Evolutionary conservation across 495 filamentous ascomycete species (phyloP), one percentile per base, ranked within the genome.

Genomic region (Evernia prunastri): DNA sequence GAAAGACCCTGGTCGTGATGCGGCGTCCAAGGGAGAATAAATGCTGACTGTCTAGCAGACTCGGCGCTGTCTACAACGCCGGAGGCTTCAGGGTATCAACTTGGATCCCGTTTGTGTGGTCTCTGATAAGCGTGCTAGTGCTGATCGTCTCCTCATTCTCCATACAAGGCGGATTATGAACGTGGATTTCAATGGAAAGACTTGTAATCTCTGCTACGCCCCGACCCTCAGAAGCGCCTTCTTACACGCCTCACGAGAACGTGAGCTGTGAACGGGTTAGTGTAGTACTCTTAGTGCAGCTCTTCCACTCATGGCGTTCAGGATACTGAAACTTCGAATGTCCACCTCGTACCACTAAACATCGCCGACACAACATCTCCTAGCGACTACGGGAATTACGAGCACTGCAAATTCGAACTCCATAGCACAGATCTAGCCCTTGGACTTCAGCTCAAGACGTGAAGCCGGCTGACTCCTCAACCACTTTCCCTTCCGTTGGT

Each of bases 31-130:
- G 17, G 11, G 23, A 20, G 45, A 33, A 6, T 25, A 27, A 11
- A 33, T 13, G 43, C 54, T 67, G 58, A 68, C 59, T 20, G n/a
- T 25, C 12, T 59, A 37, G 54, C 68, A 97, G 93, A 58, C 82
- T 98, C 15, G 91, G 91, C 31, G 89, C 88, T 9, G 85, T 94
- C 53, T 98, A 97, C 70, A 84, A 89, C 67, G 84, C 90, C 20
- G 94, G 92, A 37, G 89, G 86, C 74, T 96, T 96, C 71, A 77
- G 84, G 66, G 96, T 97, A 93, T 95, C 91, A 59, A 97, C 94
- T 3, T 98, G 95, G 94, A 88, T 96, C 47, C 94, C 94, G 18
- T 90, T 96, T 70, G 81, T 95, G 58, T 98, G 94, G 94, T 88
- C 87, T n/a, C 80, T 89, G 67, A 87, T 96, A 72, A 96, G 92